Percentiles rank a stretch among this genome's conserved stretches.
Conservation (phyloP, 352 stramenopile species). For the Phytophthora chlamydospora region DNA sequence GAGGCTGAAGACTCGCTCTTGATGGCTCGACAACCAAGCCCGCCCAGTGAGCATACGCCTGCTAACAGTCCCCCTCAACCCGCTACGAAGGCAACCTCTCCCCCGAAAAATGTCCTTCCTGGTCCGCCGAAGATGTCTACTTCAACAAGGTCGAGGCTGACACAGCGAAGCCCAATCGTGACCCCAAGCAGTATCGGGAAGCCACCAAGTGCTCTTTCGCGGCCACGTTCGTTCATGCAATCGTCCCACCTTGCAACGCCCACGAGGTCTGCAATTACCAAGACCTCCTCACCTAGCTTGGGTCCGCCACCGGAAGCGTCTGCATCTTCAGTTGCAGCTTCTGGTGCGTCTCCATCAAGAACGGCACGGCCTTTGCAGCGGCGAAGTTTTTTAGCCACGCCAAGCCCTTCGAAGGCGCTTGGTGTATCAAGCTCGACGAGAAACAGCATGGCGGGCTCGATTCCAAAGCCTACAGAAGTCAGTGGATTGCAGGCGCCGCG, state of each 20-base stretch:
- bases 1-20: not conserved
- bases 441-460: conserved; percentile 11
- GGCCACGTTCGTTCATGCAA: conserved; percentile 21
- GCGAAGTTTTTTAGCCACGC: conserved; percentile 10
- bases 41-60: conserved; percentile 4
- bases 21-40: conserved; percentile 3
- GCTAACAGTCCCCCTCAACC: conserved; percentile 9
- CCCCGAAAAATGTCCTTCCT: not conserved
- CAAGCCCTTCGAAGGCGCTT: conserved; percentile 8
- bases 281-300: conserved; percentile 9
- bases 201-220: conserved; percentile 15
- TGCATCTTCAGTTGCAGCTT: conserved; percentile 2
- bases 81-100: conserved; percentile 1
- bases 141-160: conserved; percentile 18
- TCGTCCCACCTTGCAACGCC: not conserved
- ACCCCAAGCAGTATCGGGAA: conserved; percentile 13
- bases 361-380: conserved; percentile 12
- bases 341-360: conserved; percentile 8
- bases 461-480: conserved; percentile 13
- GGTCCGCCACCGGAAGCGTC: conserved; percentile 3
- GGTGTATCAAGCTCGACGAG: not conserved
- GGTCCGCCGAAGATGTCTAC: not conserved
- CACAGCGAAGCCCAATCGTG: conserved; percentile 13
- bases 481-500: conserved; percentile 24
- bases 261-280: not conserved